A percentile compares a stretch with the other conserved stretches of the same genome.
These are phyloP conservation scores for Sesbania bispinosa DNA, from an alignment of 306 rosid genomes.

Conservation along the genomic window DNA sequence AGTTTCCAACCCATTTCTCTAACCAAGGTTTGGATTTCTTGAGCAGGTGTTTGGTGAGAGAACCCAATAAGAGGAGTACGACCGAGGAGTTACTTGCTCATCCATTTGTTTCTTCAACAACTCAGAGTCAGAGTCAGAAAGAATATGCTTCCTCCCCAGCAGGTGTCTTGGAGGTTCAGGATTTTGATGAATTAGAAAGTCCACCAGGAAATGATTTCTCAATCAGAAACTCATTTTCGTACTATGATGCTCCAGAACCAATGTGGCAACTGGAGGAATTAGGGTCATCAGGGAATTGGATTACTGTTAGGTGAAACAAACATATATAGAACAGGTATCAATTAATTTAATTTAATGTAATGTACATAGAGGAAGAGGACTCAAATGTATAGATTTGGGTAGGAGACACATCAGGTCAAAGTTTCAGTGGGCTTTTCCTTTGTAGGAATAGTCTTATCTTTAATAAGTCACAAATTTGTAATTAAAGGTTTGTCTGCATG, in stretches of 20 bases:
- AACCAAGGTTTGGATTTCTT: constrained; percentile 53
- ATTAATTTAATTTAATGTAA: too few relatives aligned
- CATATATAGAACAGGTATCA: neutral
- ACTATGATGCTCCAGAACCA: neutral
- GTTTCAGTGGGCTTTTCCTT: constrained; percentile 5
- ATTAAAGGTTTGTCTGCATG: neutral
- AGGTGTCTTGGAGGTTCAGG: constrained; percentile 39
- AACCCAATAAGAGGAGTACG: constrained; percentile 44
- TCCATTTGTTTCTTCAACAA: constrained; percentile 43
- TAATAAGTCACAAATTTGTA: neutral
- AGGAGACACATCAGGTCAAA: constrained; percentile 18
- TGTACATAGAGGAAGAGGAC: constrained; percentile 3
- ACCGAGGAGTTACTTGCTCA: constrained; percentile 43
- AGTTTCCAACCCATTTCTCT: constrained; percentile 49
- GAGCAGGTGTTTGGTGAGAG: constrained; percentile 49
- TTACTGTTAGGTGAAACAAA: constrained; percentile 45
- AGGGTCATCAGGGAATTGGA: constrained; percentile 49
- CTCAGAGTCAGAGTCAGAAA: neutral
- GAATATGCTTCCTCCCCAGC: constrained; percentile 36
- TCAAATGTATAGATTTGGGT: constrained; percentile 28
- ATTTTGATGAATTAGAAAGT: constrained; percentile 22
- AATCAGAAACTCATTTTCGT: constrained; percentile 27
- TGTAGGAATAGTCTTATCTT: neutral
- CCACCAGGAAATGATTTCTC: neutral
- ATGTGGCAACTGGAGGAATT: constrained; percentile 19